phyloP scores from a whole-genome alignment of 148 eudicot genomes.

The Polygonum aviculare region DNA sequence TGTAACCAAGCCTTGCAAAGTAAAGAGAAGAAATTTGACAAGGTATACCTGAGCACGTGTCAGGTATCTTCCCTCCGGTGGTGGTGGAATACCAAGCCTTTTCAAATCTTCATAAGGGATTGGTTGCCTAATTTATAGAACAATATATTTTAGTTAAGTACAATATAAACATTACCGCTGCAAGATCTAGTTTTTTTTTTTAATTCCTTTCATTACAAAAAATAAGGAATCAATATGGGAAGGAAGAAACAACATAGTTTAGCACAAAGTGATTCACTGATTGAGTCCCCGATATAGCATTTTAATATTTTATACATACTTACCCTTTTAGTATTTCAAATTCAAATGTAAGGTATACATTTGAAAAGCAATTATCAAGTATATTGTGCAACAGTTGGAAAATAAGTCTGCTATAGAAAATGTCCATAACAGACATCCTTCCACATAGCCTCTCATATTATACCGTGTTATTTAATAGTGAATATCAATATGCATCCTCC shows the following conservation, averaged over 20 bases:
- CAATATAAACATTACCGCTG: background rate
- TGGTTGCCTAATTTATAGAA: slow-evolving; percentile 44
- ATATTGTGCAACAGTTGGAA: background rate
- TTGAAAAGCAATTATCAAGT: background rate
- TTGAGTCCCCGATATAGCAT: background rate
- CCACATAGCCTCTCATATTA: background rate
- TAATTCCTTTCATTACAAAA: background rate
- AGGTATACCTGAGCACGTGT: slow-evolving; percentile 69
- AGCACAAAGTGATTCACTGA: background rate
- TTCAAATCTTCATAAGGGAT: slow-evolving; percentile 82
- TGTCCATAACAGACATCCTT: background rate
- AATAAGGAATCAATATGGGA: background rate
- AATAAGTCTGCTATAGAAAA: background rate
- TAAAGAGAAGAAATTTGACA: background rate
- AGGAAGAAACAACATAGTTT: slow-evolving; percentile 1
- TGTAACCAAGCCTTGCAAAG: background rate
- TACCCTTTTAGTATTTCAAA: background rate
- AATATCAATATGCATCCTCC: background rate
- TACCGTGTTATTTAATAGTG: background rate
- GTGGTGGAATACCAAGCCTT: slow-evolving; percentile 85
- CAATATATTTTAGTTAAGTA: background rate
- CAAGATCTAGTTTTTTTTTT: background rate
- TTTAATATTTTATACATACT: too few species aligned
- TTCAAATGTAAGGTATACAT: background rate
- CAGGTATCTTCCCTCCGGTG: slow-evolving; percentile 94